A percentile compares a stretch with the other conserved stretches of the same genome.
Evolutionary conservation across 257 asterid species (phyloP).

Genomic region (Scutellaria minor): DNA sequence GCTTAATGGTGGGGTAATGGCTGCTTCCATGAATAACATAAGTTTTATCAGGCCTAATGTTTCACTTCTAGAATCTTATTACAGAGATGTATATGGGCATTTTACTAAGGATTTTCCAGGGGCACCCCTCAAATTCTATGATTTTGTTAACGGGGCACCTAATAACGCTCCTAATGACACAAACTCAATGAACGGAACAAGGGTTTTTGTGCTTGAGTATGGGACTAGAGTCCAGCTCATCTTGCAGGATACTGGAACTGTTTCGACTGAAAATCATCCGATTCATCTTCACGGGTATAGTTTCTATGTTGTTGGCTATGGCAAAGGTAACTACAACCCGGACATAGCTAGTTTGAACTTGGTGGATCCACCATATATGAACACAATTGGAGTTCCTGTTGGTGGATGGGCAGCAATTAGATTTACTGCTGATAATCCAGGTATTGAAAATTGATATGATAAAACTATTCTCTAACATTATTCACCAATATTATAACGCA

Average conservation of each 20-base stretch:
- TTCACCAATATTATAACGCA: constrained; percentile 5
- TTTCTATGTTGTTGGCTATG: constrained; percentile 70
- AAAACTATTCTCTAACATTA: neutral
- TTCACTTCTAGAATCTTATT: constrained; percentile 61
- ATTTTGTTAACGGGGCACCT: constrained; percentile 69
- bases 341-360: constrained; percentile 53
- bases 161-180: constrained; percentile 62
- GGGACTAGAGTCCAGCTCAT: constrained; percentile 65
- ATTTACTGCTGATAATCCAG: constrained; percentile 75
- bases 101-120: constrained; percentile 59
- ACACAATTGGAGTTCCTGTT: constrained; percentile 73
- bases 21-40: constrained; percentile 71
- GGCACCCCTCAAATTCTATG: constrained; percentile 51
- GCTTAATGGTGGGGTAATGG: constrained; percentile 58
- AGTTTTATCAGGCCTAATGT: constrained; percentile 59
- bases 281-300: constrained; percentile 74
- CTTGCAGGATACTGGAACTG: constrained; percentile 65
- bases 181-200: constrained; percentile 52
- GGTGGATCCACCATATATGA: constrained; percentile 75
- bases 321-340: constrained; percentile 59
- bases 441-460: constrained; percentile 36
- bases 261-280: constrained; percentile 71
- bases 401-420: constrained; percentile 81
- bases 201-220: constrained; percentile 61
- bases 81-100: constrained; percentile 45